Base-by-base conservation (phyloP, 2,329 filamentous ascomycete genomes). In the Aspergillus pseudoterreus region DNA sequence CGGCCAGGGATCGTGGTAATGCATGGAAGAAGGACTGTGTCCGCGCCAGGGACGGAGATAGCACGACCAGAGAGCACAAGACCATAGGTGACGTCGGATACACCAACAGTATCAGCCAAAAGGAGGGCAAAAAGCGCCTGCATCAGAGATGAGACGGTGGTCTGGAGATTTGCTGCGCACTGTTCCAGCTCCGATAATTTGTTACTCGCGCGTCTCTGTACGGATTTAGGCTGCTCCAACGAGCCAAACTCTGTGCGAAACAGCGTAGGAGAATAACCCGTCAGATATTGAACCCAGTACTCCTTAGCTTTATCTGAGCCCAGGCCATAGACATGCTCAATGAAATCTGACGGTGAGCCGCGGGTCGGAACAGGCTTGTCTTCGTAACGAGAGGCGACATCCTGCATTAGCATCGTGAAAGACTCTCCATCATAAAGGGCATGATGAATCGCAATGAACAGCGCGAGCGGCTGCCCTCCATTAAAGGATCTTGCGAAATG, bases 1-100 rank as follows among this genome's bases (percentile, higher is more conserved):
- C 69, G 65, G 22, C 62, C 63, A 2, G 70, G 69, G 17, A 73
- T 63, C 4, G 70, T 73, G 2, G 65, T 68, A 36, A 72, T 69
- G 44, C 68, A 71, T 10, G 70, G 70, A 14, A 67, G 56, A 5
- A 70, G 53, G 10, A 72, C 66, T 0, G 59, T 61, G 6, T 70
- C 62, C 6, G 66, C 61, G 3, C 64, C 64, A 11, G 63, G 51
- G 11, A 68, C 58, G 8, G 68, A 60, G 3, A 69, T 57, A 22
- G 65, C 60, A 24, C 68, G 59, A 35, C 68, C 68, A 4, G 67
- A 70, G 11, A 70, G 62, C 5, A 71, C 63, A 38, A 61, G 52
- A 4, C 68, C 68, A 38, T 70, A 70, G 1, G 65, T 66, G 9
- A 71, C 57, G 54, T 70, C 67, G 6, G 60, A 52, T 10, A 48